Evolutionary conservation across 352 stramenopile species (phyloP), one percentile per base, ranked within the genome.

Genomic region (Globisporangium middletonii): DNA sequence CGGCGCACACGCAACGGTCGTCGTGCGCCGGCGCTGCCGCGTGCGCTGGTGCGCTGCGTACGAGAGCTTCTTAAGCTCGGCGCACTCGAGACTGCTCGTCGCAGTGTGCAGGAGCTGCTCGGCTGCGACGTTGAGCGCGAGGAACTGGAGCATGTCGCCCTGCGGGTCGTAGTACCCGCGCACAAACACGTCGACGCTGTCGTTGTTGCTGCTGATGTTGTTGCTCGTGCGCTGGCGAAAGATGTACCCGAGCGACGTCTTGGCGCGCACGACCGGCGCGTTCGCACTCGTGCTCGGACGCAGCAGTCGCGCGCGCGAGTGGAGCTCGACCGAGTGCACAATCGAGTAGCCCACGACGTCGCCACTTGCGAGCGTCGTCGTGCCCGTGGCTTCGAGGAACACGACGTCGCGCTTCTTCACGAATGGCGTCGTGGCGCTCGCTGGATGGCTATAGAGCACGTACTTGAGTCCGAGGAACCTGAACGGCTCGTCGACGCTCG

Each of bases 21-120:
- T 57, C 19, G 50, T 50, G 46, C 50, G 57, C 28, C 50, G 57
- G 18, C 69, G 59, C 50, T 73, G 49, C 27, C 67, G 62, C 28
- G 60, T 56, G 43, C 60, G 37, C 44, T 69, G 60, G 51, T 75
- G 51, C 50, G 69, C 46, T 11, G 65, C 53, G 27, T 64, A 64
- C 45, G 71, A 68, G 46, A 89, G 61, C 57, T 89, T 89, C 65
- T 88, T 88, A 69, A 89, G 83, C 65, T 80, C 73, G 8, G 77
- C 75, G 52, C 72, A 80, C 69, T 89, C 57, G 62, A 78, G 41
- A 42, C 60, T 62, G 44, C 63, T 76, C 27, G 74, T 72, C 12
- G 74, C 67, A 4, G 69, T 77, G 9, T 63, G 64, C 28, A 82
- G 49, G 50, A 82, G 64, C 27, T 75, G 67, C 30, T 88, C 73